Evolutionary conservation across 192 early-diverging fungal genomes (phyloP), one percentile per base, ranked within the genome.

Genomic region (Podila epigama): DNA sequence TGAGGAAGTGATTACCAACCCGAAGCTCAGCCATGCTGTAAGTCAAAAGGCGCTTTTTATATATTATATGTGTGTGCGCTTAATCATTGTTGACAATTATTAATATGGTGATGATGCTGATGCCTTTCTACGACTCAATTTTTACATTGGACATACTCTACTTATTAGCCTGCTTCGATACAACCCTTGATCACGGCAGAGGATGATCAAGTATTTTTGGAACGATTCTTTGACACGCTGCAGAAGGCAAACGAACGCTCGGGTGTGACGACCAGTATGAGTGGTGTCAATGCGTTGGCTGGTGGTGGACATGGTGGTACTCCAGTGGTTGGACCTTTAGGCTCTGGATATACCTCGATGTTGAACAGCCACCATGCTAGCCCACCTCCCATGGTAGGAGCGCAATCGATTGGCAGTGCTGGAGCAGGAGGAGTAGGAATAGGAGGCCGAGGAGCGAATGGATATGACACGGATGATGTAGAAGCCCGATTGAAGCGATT

Each of bases 161-260:
- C n/a, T 9, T 33, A 34, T 39, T 25, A 92, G 91, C 80, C 89
- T 8, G 80, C 83, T 3, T 67, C 87, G 22, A 84, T 88, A 65
- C 88, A 90, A 64, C 80, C 85, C 34, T 66, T 85, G n/a, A 88
- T 95, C 13, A 75, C 79, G 0, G 92, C 94, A 13, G 95, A 97
- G 78, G 90, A 94, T 57, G 94, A 98, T 67, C 94, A 98, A 79
- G 79, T 80, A 2, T 98, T 98, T 83, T 83, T 96, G 51, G 91
- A 94, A 56, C 82, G 89, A 11, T 91, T 93, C 71, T 87, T 87
- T 53, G 91, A 89, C 15, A 88, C 89, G 11, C 83, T 95, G 55
- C 87, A 90, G 63, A 82, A 83, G 33, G 82, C 86, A 5, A 68
- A 84, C 35, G 86, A 92, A 41, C 82, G 82, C 29, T 81, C 83